Evolutionary conservation across 306 rosid genomes (phyloP), one percentile per base, ranked within the genome.

Genomic region (Alnus rubra): DNA sequence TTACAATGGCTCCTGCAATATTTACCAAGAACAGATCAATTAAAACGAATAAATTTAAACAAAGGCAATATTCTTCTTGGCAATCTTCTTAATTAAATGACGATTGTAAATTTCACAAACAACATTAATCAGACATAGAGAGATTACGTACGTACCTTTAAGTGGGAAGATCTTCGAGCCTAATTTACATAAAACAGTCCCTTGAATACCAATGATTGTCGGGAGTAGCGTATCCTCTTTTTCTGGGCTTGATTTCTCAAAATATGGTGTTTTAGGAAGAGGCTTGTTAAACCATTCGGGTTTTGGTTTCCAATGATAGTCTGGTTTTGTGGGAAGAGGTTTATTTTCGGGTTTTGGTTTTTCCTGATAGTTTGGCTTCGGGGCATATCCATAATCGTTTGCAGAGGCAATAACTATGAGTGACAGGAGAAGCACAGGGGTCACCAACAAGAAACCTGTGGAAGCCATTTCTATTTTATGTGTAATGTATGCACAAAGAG

Each of bases 111-210:
- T n/a, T n/a, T n/a, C n/a, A n/a, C n/a, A n/a, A n/a, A n/a, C n/a
- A n/a, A n/a, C 4, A 37, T 37, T 37, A 42, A 42, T 42, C 5
- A 42, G 5, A 42, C 7, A 1, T 4, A 42, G 45, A 42, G 8
- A 42, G 45, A 42, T 0, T 42, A 42, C 45, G n/a, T n/a, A n/a
- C n/a, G 35, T 33, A 33, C 35, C 45, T 42, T 42, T 7, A 1
- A 42, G 45, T 4, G 45, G 7, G 45, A 42, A 42, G 7, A 4
- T 4, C 45, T 42, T 42, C 7, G 45, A 5, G 45, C 7, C 45
- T 42, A 42, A 42, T 85, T 82, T 83, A 9, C 94, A 90, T 10
- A 84, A 39, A 70, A 90, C 83, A 64, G 45, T 42, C 45, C 45
- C 45, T 42, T 42, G 45, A 5, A 42, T 42, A 42, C 8, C 7